Base-by-base conservation (phyloP, 305 asterid genomes). In the Fraxinus nigra region DNA sequence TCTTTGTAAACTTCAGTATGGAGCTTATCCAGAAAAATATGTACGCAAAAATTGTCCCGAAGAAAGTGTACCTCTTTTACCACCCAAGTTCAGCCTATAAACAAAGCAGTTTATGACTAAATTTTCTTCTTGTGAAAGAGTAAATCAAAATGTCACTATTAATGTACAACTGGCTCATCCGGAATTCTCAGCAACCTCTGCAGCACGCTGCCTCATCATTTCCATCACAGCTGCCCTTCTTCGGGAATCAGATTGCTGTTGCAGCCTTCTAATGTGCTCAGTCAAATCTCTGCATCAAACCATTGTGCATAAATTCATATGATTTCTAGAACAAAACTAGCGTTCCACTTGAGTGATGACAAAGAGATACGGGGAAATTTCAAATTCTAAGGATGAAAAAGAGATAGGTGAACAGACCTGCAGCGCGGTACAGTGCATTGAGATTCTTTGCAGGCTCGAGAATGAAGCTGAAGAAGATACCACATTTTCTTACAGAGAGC, bases 381-480 rank as follows among this genome's bases (percentile, higher is more conserved):
- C 63, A n/a, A 14, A 70, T 33, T 72, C 16, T 32, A 1, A 33
- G 56, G 34, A 78, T 72, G 59, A 32, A 81, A 7, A 33, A 9
- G 70, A 59, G 70, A 20, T 3, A 38, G 38, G 34, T 33, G 61
- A 81, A 85, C 93, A 28, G 40, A 97, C 99, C 97, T 95, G 99
- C 99, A 97, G 28, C 99, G 97, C 0, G 99, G 99, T 30, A 97
- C 99, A 84, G 69, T 86, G 90, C 99, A 95, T 81, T 90, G 84
- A 18, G 98, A 90, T 87, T 91, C 98, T 86, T 92, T 97, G 93
- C 99, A 97, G 33, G 98, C 95, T 73, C 98, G 97, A 43, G 99
- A 92, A 87, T 97, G 99, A 81, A 97, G 94, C 84, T 89, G 97
- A 85, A 97, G 99, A 81, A 97, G 97, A 88, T 93, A 84, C 99